Base-by-base conservation (phyloP, 352 stramenopile genomes). In the Blastocystis sp. region DNA sequence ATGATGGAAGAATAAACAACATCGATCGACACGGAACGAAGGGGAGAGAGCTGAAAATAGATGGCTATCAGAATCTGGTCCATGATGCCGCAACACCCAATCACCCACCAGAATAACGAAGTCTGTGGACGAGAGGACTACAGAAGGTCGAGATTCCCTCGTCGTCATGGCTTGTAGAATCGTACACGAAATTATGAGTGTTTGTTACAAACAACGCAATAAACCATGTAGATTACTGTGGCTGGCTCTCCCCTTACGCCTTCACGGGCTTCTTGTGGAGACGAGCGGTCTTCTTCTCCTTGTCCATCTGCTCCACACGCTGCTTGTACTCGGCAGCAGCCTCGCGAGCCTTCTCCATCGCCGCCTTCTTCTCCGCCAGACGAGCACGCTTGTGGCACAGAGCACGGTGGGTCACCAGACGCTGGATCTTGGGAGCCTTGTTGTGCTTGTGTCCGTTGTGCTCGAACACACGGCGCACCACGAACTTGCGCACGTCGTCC, bases 341-440 rank as follows among this genome's bases (percentile, higher is more conserved):
- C 21, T 54, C 46, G 46, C 11, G 46, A 54, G 46, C 21, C 46
- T 54, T 21, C 21, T 54, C 46, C 9, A 54, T 21, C 11, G 9
- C 46, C 11, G 46, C 46, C 46, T 54, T 54, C 46, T 54, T 54
- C 46, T 54, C 46, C 11, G 46, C 46, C 46, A 54, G 46, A 54
- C 46, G 46, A 54, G 46, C 46, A 54, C 91, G 90, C 93, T 97
- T 97, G 92, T 97, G 94, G 91, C 98, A 94, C 79, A 99, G 92
- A 75, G 89, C 93, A 73, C 95, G 91, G 29, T 96, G 96, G 85
- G 96, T 99, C 69, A 99, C 93, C 61, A 99, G 92, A 92, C 96
- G 94, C 91, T 99, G 96, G 91, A 99, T 99, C 92, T 99, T 98
- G 85, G 96, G 96, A 48, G 93, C 91, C 92, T 99, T 99, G 90